A percentile compares a stretch with the other conserved stretches of the same genome.
phyloP scores from a whole-genome alignment of 768 basidiomycete species.

The Collybia nuda region DNA sequence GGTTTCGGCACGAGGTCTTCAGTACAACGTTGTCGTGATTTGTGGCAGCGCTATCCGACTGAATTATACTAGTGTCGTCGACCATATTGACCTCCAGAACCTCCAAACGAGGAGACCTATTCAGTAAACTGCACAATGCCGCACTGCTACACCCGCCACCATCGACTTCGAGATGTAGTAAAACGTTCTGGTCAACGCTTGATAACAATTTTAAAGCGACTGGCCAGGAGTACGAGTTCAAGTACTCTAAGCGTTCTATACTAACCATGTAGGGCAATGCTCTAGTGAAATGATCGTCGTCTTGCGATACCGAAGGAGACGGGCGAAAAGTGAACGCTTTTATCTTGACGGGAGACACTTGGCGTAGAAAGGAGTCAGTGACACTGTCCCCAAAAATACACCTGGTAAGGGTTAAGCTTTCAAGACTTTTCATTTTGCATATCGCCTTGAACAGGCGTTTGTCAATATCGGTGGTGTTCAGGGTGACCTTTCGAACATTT shows the following conservation, averaged over 20 bases:
- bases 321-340: background rate
- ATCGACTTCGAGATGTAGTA: constrained; percentile 1
- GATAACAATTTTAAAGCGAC: constrained; percentile 1
- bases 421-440: constrained; percentile 6
- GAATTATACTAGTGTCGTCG: too few relatives aligned
- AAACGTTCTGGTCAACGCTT: background rate
- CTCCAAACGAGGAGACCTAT: constrained; percentile 1
- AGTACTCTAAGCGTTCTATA: background rate
- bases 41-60: too few relatives aligned
- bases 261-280: constrained; percentile 1
- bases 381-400: background rate
- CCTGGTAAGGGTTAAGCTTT: background rate
- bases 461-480: constrained; percentile 4
- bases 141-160: background rate
- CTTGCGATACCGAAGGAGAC: too few relatives aligned
- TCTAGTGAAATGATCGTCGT: background rate
- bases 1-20: constrained; percentile 8
- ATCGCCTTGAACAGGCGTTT: constrained; percentile 10
- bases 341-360: constrained; percentile 5
- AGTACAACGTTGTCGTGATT: background rate
- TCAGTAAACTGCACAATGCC: constrained; percentile 3
- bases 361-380: background rate
- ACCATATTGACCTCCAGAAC: background rate
- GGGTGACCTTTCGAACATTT: constrained; percentile 8
- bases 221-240: background rate